Evolutionary conservation across 192 early-diverging fungal species (phyloP).

Genomic region (Mortierella alpina): DNA sequence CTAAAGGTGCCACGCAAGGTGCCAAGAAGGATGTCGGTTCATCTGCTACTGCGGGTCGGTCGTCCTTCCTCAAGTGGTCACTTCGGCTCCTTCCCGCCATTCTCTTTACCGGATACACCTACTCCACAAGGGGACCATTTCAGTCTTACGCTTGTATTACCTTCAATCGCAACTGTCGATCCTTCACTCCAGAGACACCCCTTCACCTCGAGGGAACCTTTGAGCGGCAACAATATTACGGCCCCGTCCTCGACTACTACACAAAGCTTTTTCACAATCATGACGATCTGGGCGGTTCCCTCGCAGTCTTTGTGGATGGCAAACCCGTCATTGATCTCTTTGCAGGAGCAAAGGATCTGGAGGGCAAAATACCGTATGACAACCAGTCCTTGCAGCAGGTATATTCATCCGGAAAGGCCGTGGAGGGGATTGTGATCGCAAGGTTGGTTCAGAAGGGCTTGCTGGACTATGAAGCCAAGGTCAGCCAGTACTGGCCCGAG

Average conservation of each 20-base stretch:
- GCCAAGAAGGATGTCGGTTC: no score
- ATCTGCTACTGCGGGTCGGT: no score
- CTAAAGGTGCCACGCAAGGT: no score
- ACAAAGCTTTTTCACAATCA: constrained; percentile 39
- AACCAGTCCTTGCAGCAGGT: constrained; percentile 72
- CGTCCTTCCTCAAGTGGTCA: neutral
- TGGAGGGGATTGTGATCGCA: constrained; percentile 70
- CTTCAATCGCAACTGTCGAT: constrained; percentile 14
- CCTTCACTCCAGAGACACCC: neutral
- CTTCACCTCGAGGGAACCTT: constrained; percentile 15
- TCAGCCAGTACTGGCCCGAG: constrained; percentile 78
- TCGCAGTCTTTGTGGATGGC: constrained; percentile 61
- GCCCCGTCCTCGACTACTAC: constrained; percentile 15
- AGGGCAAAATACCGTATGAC: constrained; percentile 53
- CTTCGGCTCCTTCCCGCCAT: constrained; percentile 25
- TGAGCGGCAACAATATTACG: constrained; percentile 13
- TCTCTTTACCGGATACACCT: constrained; percentile 17
- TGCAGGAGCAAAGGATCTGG: constrained; percentile 67
- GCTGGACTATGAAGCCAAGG: constrained; percentile 60
- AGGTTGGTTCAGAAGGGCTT: constrained; percentile 67
- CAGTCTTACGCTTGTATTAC: constrained; percentile 23
- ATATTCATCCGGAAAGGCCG: constrained; percentile 70
- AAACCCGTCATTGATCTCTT: constrained; percentile 68
- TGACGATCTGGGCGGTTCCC: constrained; percentile 61
- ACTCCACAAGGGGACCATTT: constrained; percentile 30